Evolutionary conservation across 192 early-diverging fungal species (phyloP), one percentile per base, ranked within the genome.

Genomic region (Entomortierella parvispora): DNA sequence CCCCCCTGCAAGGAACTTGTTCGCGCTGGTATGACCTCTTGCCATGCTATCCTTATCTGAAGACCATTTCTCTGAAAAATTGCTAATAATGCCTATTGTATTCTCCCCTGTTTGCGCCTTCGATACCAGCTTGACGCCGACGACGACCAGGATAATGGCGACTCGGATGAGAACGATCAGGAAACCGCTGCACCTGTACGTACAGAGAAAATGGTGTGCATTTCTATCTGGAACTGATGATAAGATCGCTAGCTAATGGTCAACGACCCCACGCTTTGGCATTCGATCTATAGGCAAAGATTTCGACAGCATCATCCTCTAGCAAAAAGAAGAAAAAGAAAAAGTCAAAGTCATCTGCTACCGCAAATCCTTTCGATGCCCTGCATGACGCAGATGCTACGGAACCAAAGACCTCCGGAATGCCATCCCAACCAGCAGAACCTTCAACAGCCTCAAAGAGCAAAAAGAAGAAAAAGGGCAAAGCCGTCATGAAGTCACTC

Each of bases 301-400:
- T n/a, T n/a, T n/a, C n/a, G n/a, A 54, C 42, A 28, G 50, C 44
- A 33, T 47, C 63, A 7, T 63, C 52, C 5, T 51, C 75, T 14
- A 51, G 47, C 48, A 79, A 77, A 31, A 83, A 83, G 53, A 86
- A 83, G 51, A 84, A 72, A 63, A 89, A 88, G 68, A 90, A 89
- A 68, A 89, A 86, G 72, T 84, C 81, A 44, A 86, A 83, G 44
- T 76, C 75, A 45, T 56, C 51, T 31, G 72, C 47, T n/a, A 25
- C 52, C 8, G 25, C 51, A 34, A 77, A 77, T 29, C 74, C 74
- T 46, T 77, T 77, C 31, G 66, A 68, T 37, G 47, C 65, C 3
- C 65, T 77, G 29, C 61, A 77, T 37, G 74, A 77, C 4, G 55
- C 62, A 20, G 34, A 67, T 12, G 32, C 33, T n/a, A 31, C 43